These are phyloP conservation scores for Metahyphopichia silvanorum DNA, from an alignment of 805 yeast species.

Conservation along the genomic window DNA sequence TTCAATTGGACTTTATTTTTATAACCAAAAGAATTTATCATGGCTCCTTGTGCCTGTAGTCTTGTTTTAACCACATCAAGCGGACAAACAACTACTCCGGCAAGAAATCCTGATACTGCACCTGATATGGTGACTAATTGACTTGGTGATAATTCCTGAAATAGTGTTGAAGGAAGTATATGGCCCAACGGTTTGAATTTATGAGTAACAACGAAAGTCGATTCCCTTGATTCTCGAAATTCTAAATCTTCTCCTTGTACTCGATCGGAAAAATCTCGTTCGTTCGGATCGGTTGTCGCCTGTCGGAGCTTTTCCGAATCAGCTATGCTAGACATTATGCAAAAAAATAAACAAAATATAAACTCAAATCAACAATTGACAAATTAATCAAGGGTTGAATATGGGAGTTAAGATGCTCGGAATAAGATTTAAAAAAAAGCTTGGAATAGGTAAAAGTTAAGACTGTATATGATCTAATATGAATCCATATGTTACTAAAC, in stretches of 20 bases:
- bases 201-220: constrained; percentile 18
- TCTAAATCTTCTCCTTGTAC: constrained; percentile 39
- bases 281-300: background rate
- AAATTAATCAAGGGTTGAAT: no score
- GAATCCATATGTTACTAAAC: no score
- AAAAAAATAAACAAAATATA: no score
- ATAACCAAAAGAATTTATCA: constrained; percentile 9
- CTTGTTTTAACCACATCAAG: constrained; percentile 90
- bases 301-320: background rate
- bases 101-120: constrained; percentile 87
- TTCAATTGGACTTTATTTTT: constrained; percentile 17
- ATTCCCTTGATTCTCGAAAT: constrained; percentile 19
- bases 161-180: constrained; percentile 15
- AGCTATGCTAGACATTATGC: no score
- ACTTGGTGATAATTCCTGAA: constrained; percentile 32
- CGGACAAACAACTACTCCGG: constrained; percentile 92
- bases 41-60: constrained; percentile 84
- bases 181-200: constrained; percentile 16
- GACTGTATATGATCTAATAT: no score
- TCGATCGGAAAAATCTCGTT: constrained; percentile 29
- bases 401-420: no score
- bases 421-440: no score
- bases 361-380: no score
- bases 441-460: no score
- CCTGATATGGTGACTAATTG: constrained; percentile 82